Conservation (phyloP, 169 alveolate species). For the Plasmodium coatneyi region DNA sequence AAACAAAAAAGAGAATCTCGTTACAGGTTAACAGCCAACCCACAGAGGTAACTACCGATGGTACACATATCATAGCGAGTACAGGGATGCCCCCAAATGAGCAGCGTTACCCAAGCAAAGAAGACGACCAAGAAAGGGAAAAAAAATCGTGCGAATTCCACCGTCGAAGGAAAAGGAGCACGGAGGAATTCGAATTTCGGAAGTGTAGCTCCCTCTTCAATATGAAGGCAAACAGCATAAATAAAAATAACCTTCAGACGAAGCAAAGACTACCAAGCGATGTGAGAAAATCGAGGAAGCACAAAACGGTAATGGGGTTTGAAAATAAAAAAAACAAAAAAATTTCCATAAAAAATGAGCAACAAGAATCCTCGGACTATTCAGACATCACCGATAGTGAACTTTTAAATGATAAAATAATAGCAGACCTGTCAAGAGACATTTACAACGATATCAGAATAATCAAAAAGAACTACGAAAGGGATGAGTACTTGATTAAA, state of each 20-base stretch:
- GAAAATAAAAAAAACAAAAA: conserved; percentile 25
- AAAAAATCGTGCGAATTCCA: background rate
- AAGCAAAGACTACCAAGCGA: background rate
- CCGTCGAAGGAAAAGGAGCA: background rate
- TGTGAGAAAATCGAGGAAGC: conserved; percentile 37
- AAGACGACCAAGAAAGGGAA: background rate
- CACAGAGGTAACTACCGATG: background rate
- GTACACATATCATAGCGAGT: background rate
- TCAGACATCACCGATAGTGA: conserved; percentile 19
- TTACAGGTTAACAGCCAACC: background rate
- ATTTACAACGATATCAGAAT: conserved; percentile 57
- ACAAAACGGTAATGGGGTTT: conserved; percentile 69
- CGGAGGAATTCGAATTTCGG: conserved; percentile 9
- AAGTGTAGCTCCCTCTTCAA: conserved; percentile 38
- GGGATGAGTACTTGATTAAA: conserved; percentile 56
- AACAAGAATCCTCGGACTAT: background rate
- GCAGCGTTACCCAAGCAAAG: background rate
- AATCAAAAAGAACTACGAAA: conserved; percentile 44
- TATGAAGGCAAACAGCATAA: conserved; percentile 25
- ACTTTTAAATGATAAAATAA: conserved; percentile 35
- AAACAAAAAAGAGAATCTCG: conserved; percentile 7
- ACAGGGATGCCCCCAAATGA: background rate
- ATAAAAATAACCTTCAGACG: background rate
- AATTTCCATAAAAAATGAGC: background rate
- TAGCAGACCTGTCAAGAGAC: conserved; percentile 62